Evolutionary conservation across 192 early-diverging fungal species (phyloP).

Genomic region (Backusella circina): DNA sequence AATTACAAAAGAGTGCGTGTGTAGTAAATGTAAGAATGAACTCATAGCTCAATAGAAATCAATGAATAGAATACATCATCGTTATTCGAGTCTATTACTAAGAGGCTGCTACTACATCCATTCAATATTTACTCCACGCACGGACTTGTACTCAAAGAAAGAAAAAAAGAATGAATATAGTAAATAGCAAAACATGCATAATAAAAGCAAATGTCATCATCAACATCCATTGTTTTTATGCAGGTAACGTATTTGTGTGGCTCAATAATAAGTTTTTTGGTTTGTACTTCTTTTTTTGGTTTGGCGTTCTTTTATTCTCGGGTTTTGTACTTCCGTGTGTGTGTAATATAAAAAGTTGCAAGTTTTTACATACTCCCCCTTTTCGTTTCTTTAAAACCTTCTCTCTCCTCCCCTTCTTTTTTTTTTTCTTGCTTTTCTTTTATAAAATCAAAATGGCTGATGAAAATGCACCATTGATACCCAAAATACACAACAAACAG

Average conservation of each 20-base stretch:
- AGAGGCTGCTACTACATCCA: background rate
- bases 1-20: background rate
- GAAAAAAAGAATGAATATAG: background rate
- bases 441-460: background rate
- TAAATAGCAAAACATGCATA: background rate
- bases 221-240: background rate
- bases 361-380: background rate
- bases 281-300: background rate
- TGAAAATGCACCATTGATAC: constrained; percentile 5
- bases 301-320: background rate
- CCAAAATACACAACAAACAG: background rate
- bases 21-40: background rate
- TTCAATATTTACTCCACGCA: background rate
- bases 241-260: background rate
- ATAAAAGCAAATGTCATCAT: background rate
- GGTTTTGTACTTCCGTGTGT: background rate
- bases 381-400: background rate
- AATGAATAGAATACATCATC: background rate
- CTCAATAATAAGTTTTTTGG: background rate
- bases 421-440: background rate
- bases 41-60: no score
- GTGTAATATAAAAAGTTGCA: background rate
- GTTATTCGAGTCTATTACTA: no score
- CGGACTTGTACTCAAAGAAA: background rate
- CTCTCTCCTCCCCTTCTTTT: background rate